A percentile compares a stretch with the other conserved stretches of the same genome.
Conservation (phyloP, 441 rosid species). For the Corymbia calophylla region DNA sequence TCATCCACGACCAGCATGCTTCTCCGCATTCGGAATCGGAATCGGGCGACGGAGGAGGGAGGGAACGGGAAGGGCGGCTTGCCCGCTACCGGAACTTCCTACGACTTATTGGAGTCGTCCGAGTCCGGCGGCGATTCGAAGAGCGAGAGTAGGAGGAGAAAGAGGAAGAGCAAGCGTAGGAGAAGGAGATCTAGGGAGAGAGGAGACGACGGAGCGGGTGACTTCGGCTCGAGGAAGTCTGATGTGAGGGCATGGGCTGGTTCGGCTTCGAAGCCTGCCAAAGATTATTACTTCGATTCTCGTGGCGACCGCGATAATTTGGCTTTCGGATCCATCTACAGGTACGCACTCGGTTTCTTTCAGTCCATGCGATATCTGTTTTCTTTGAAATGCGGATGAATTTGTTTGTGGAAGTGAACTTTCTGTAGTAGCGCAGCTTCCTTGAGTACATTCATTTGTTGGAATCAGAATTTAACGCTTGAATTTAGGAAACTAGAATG, state of each 20-base stretch:
- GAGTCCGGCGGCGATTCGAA: constrained; percentile 20
- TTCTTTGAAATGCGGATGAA: neutral
- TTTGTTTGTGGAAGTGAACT: neutral
- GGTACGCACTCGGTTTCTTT: constrained; percentile 23
- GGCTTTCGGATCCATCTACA: constrained; percentile 75
- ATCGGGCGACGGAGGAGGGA: constrained; percentile 8
- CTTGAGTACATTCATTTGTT: neutral
- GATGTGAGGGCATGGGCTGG: constrained; percentile 40
- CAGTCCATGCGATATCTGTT: neutral
- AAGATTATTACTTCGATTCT: constrained; percentile 81
- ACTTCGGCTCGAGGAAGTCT: constrained; percentile 35
- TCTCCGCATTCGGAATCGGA: neutral
- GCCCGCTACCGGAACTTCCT: neutral
- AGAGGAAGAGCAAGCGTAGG: constrained; percentile 21
- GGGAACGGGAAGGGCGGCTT: neutral
- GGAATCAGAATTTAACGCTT: neutral
- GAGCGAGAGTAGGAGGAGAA: constrained; percentile 19
- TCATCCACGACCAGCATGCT: constrained; percentile 11
- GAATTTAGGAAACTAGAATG: neutral
- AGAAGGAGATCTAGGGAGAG: constrained; percentile 19
- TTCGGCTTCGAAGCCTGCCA: constrained; percentile 32
- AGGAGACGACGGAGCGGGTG: constrained; percentile 12
- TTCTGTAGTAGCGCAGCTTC: neutral
- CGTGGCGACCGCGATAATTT: constrained; percentile 86
- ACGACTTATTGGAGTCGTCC: constrained; percentile 19